A percentile compares a stretch with the other conserved stretches of the same genome.
Conservation (phyloP, 163 green algal genomes). For the Prototheca wickerhamii region DNA sequence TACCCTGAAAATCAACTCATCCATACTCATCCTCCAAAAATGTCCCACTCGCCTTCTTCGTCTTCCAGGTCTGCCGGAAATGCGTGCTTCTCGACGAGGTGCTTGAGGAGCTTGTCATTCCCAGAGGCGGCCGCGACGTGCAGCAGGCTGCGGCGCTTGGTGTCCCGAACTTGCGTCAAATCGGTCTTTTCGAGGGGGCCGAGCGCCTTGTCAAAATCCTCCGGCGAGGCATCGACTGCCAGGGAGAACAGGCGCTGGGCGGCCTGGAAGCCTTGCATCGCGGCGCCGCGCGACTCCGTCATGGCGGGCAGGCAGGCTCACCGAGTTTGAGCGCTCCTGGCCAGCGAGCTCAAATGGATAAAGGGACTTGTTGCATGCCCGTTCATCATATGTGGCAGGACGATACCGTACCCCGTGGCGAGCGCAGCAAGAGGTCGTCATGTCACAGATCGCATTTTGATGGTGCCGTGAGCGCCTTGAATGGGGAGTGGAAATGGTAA, state of each 20-base stretch:
- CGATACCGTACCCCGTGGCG: too few species aligned
- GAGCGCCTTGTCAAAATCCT: not conserved
- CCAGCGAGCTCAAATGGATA: too few species aligned
- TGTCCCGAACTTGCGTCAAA: not conserved
- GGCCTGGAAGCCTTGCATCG: too few species aligned
- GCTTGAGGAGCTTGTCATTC: conserved; percentile 14
- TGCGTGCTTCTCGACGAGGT: conserved; percentile 19
- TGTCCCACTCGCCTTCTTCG: conserved; percentile 14
- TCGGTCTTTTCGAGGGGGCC: not conserved
- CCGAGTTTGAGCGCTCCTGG: too few species aligned
- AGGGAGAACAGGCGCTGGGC: not conserved
- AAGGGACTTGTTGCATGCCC: too few species aligned
- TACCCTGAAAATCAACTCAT: not conserved
- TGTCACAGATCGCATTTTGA: too few species aligned
- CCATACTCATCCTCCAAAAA: not conserved
- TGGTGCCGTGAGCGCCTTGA: too few species aligned
- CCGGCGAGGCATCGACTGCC: not conserved
- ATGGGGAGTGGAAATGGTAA: too few species aligned
- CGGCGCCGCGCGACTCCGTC: too few species aligned
- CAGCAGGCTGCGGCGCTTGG: conserved; percentile 12
- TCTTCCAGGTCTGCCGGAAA: conserved; percentile 20
- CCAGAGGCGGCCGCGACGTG: conserved; percentile 24
- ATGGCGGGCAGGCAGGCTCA: too few species aligned
- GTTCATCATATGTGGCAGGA: too few species aligned
- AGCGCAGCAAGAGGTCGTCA: too few species aligned